Percentiles rank a stretch among this genome's conserved stretches.
Evolutionary conservation across 2,329 filamentous ascomycete genomes (phyloP).

Genomic region (Claviceps humidiphila): DNA sequence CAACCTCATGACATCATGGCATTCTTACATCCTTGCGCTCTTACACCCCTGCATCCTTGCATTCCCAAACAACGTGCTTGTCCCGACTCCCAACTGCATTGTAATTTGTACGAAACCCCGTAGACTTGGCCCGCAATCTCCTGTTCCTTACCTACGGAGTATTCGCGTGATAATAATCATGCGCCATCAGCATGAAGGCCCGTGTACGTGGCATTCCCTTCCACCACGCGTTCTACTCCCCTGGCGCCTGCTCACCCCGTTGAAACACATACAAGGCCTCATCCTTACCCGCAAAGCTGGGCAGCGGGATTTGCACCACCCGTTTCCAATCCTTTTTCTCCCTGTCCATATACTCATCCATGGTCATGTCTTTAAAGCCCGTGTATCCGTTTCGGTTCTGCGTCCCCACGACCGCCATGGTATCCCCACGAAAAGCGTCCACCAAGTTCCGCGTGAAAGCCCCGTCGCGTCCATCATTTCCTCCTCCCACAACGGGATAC

Average conservation of each 20-base stretch:
- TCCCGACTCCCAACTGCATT: too few species aligned
- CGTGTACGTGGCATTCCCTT: too few species aligned
- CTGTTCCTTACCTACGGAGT: too few species aligned
- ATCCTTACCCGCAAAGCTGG: conserved; percentile 65
- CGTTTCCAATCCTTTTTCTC: conserved; percentile 45
- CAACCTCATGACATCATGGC: too few species aligned
- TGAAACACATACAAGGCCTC: conserved; percentile 60
- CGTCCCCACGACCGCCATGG: conserved; percentile 58
- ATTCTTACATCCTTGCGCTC: too few species aligned
- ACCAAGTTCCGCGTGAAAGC: conserved; percentile 53
- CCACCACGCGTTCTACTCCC: too few species aligned
- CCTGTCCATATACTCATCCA: conserved; percentile 52
- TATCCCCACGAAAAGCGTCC: conserved; percentile 47
- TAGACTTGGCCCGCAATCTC: too few species aligned
- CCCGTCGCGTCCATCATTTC: conserved; percentile 45
- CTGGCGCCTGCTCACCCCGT: conserved; percentile 27
- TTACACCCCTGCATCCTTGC: too few species aligned
- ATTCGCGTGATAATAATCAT: too few species aligned
- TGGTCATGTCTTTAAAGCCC: conserved; percentile 47
- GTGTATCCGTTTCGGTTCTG: conserved; percentile 67
- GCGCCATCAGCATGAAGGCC: too few species aligned
- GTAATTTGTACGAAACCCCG: too few species aligned
- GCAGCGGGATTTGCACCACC: conserved; percentile 51
- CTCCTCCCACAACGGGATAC: conserved; percentile 56
- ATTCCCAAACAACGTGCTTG: too few species aligned